Conservation (phyloP, 202 grass and related monocot genomes). For the Schoenoplectus tabernaemontani region DNA sequence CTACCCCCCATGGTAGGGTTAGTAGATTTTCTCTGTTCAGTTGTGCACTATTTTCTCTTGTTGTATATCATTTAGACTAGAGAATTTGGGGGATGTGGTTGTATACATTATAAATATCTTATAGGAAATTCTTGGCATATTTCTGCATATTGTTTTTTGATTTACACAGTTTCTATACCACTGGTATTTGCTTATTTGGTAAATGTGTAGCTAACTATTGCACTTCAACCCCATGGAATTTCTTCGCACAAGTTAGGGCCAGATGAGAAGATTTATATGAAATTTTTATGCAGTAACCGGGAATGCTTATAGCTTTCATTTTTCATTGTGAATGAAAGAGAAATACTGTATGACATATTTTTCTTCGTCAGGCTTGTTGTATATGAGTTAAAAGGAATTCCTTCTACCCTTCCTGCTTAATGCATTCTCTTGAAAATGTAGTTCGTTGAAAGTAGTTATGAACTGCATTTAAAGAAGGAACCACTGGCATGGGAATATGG, state of each 20-base stretch:
- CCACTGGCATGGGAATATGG: too few relatives aligned
- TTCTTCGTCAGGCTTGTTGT: too few relatives aligned
- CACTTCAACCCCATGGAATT: background rate
- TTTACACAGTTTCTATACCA: background rate
- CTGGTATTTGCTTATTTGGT: background rate
- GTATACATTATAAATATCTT: slow-evolving; percentile 9
- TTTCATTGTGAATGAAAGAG: too few relatives aligned
- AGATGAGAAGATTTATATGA: background rate
- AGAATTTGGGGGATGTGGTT: background rate
- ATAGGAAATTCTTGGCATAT: slow-evolving; percentile 9
- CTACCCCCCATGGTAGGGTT: slow-evolving; percentile 5
- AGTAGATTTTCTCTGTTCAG: background rate
- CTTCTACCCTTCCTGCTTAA: too few relatives aligned
- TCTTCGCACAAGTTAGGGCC: background rate
- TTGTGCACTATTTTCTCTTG: slow-evolving; percentile 4
- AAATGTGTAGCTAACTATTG: background rate
- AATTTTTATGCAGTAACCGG: background rate
- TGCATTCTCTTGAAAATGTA: too few relatives aligned
- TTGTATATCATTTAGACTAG: slow-evolving; percentile 25
- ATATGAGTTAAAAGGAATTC: too few relatives aligned
- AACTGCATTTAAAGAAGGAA: too few relatives aligned
- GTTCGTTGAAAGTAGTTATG: too few relatives aligned
- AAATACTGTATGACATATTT: too few relatives aligned
- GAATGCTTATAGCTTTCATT: too few relatives aligned
- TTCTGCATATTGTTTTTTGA: background rate